A percentile compares a stretch with the other conserved stretches of the same genome.
Conservation (phyloP, 352 stramenopile species). For the Pythium grandisporangium region DNA sequence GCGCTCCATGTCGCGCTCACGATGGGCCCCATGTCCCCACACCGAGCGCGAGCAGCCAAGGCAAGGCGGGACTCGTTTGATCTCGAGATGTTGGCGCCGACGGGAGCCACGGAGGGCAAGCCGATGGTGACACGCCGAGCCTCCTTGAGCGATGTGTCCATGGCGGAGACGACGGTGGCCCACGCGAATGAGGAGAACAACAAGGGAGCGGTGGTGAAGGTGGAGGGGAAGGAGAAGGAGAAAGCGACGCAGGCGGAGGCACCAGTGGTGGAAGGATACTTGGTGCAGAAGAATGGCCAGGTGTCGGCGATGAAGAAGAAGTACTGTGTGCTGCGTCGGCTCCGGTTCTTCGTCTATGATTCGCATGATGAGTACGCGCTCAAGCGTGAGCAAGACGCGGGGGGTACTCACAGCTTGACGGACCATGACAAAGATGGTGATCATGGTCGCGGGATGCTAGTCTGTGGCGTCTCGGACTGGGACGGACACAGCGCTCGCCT, state of each 20-base stretch:
- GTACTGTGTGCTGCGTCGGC: slow-evolving; percentile 17
- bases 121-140: not conserved
- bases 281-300: slow-evolving; percentile 26
- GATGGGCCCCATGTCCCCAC: slow-evolving; percentile 66
- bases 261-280: slow-evolving; percentile 17
- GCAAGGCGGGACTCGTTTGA: slow-evolving; percentile 64
- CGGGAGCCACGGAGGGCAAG: not conserved
- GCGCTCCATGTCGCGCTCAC: slow-evolving; percentile 64
- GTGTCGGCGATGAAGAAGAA: slow-evolving; percentile 31
- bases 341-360: slow-evolving; percentile 18
- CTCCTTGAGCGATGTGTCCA: slow-evolving; percentile 6
- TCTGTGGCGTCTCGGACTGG: slow-evolving; percentile 41
- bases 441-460: slow-evolving; percentile 14
- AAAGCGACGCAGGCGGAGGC: not conserved
- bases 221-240: not conserved
- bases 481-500: slow-evolving; percentile 49
- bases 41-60: slow-evolving; percentile 56
- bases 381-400: too few relatives aligned
- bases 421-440: slow-evolving; percentile 4
- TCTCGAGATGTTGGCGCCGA: slow-evolving; percentile 26
- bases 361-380: slow-evolving; percentile 16
- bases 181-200: not conserved
- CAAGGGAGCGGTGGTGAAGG: not conserved
- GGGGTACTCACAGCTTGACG: not conserved
- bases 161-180: slow-evolving; percentile 3